Conservation (phyloP, 352 stramenopile genomes). For the Phytophthora citricola region DNA sequence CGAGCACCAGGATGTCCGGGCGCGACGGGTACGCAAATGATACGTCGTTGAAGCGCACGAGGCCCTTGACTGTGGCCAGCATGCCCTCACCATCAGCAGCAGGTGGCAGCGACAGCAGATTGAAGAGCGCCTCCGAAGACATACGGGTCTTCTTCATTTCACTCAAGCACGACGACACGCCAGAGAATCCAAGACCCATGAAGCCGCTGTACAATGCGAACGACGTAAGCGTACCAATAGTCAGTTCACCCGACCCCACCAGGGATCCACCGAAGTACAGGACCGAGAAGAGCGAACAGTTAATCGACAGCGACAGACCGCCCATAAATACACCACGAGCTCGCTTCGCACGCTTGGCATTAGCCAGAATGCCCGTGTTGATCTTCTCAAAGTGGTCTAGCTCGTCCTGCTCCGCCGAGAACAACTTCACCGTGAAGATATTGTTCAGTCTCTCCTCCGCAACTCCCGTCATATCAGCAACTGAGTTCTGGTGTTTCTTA, state of each 20-base stretch:
- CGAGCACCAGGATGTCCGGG: constrained; percentile 72
- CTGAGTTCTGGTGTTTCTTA: constrained; percentile 83
- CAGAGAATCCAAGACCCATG: constrained; percentile 91
- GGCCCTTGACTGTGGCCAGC: constrained; percentile 58
- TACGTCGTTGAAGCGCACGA: constrained; percentile 83
- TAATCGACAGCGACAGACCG: constrained; percentile 86
- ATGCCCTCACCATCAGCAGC: constrained; percentile 47
- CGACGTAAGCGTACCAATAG: constrained; percentile 89
- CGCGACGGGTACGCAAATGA: constrained; percentile 86
- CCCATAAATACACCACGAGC: constrained; percentile 92
- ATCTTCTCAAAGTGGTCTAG: constrained; percentile 68
- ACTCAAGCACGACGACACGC: constrained; percentile 83
- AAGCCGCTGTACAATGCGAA: constrained; percentile 93
- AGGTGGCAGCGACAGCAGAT: constrained; percentile 61
- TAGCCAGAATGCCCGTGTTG: constrained; percentile 70
- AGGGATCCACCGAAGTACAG: constrained; percentile 91
- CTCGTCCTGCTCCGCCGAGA: constrained; percentile 81
- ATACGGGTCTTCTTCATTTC: constrained; percentile 81
- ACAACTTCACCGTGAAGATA: constrained; percentile 91
- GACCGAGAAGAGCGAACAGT: constrained; percentile 91
- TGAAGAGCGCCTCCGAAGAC: constrained; percentile 76
- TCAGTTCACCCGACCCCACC: constrained; percentile 86
- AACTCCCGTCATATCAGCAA: constrained; percentile 79
- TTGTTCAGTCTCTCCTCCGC: constrained; percentile 90
- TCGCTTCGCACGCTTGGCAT: constrained; percentile 72